Base-by-base conservation (phyloP, 805 yeast species). In the Candida endomychidarum region DNA sequence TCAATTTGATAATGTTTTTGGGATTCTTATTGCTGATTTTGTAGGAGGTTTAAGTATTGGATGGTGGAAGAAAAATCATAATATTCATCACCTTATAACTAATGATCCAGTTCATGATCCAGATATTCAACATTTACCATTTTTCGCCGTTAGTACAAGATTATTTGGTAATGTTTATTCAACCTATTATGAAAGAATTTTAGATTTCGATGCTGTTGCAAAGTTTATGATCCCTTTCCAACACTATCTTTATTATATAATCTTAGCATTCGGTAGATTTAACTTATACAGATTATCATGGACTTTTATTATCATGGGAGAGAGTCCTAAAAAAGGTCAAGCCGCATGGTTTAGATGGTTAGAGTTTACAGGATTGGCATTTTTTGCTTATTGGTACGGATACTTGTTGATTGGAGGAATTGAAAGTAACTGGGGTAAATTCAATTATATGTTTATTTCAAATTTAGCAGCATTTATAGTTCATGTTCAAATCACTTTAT, bases 41-140 rank as follows among this genome's bases (percentile, higher is more conserved):
- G 61, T 80, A 37, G 96, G 96, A n/a, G 96, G 96, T 0, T 69
- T 88, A 29, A 85, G 95, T 33, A 56, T 87, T 15, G 95, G 96
- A 2, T 88, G 96, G 96, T 88, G 96, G 96, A 89, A 88, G 52
- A 72, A 90, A 38, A 88, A 86, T 60, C 96, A 88, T 62, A 88
- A 88, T 57, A 95, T 88, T n/a, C 96, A 88, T 61, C 96, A 88
- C 58, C 64, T 88, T 37, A 74, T 88, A 40, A 85, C 96, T n/a
- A 88, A 88, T 60, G 96, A 88, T 56, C 96, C 96, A 0, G 83
- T 84, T 2, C 96, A 89, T 56, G 96, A 88, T 54, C 96, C 96
- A 0, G 96, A 88, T 62, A 89, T 88, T 56, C 96, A 88, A 61
- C 96, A 88, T 62, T 60, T 88, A 47, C 96, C 96, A 1, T 88